phyloP scores from a whole-genome alignment of 768 basidiomycete genomes.

The Boletus rubroflammeus region DNA sequence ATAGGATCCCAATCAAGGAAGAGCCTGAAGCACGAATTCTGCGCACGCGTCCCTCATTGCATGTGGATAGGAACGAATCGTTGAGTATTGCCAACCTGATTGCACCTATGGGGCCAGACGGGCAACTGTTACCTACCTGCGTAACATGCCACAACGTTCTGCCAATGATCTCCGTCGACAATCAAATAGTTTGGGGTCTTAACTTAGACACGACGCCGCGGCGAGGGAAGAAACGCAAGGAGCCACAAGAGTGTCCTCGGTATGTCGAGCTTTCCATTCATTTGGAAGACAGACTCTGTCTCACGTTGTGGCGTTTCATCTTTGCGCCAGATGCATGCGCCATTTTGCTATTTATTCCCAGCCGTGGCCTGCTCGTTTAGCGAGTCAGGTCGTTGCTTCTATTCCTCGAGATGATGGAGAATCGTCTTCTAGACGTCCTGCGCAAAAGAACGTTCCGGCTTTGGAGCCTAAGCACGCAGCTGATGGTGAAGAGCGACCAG shows the following conservation, averaged over 20 bases:
- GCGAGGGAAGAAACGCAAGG: constrained; percentile 53
- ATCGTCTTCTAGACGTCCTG: constrained; percentile 42
- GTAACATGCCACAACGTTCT: constrained; percentile 67
- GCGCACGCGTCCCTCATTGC: constrained; percentile 44
- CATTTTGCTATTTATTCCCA: constrained; percentile 74
- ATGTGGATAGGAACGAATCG: constrained; percentile 34
- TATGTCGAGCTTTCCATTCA: constrained; percentile 35
- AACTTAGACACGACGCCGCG: constrained; percentile 44
- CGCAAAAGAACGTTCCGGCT: constrained; percentile 46
- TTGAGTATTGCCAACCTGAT: constrained; percentile 40
- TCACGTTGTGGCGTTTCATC: constrained; percentile 13
- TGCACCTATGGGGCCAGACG: constrained; percentile 56
- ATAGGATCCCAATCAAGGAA: constrained; percentile 44
- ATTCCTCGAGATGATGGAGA: constrained; percentile 46
- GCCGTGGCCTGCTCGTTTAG: constrained; percentile 65
- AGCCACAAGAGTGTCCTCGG: constrained; percentile 73
- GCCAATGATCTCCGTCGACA: constrained; percentile 74
- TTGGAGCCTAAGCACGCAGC: constrained; percentile 55
- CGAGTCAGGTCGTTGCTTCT: constrained; percentile 42
- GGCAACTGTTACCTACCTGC: constrained; percentile 67
- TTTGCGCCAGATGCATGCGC: constrained; percentile 60
- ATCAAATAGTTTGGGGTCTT: constrained; percentile 72
- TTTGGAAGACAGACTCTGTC: constrained; percentile 9
- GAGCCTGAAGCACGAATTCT: constrained; percentile 47
- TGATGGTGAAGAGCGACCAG: constrained; percentile 38